Conservation (phyloP, 371 early-diverging fungal genomes). For the Massospora cicadina region DNA sequence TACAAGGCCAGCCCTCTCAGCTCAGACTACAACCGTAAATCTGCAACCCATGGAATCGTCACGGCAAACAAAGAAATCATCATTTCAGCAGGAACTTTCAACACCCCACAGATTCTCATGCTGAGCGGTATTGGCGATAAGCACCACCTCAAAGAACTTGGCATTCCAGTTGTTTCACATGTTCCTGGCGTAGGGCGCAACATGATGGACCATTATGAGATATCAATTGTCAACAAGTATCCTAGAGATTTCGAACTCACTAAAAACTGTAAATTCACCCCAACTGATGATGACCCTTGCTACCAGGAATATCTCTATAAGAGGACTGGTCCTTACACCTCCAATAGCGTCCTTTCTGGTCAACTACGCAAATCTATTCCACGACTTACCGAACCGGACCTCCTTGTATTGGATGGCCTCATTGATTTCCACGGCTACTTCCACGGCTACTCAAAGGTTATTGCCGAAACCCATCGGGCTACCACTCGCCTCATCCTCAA, state of each 20-base stretch:
- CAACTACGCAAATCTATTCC: background rate
- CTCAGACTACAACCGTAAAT: no score
- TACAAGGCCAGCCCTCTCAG: no score
- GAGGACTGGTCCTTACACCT: no score
- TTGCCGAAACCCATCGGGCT: background rate
- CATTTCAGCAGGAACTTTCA: conserved; percentile 16
- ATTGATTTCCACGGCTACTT: conserved; percentile 6
- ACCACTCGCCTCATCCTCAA: conserved; percentile 1
- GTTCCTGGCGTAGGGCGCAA: no score
- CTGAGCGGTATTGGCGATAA: no score
- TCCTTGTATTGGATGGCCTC: background rate
- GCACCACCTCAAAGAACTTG: conserved; percentile 3
- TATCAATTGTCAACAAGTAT: no score
- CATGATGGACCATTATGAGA: no score
- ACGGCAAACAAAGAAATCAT: conserved; percentile 17
- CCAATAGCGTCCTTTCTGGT: background rate
- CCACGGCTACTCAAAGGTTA: no score
- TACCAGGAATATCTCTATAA: no score
- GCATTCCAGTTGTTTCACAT: background rate
- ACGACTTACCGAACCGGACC: conserved; percentile 1
- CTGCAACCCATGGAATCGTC: conserved; percentile 3
- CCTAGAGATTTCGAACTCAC: no score
- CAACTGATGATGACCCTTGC: background rate
- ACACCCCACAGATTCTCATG: no score
- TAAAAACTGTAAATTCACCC: conserved; percentile 3